Evolutionary conservation across 2,329 filamentous ascomycete species (phyloP), one percentile per base, ranked within the genome.

Genomic region (Colletotrichum spinosum): DNA sequence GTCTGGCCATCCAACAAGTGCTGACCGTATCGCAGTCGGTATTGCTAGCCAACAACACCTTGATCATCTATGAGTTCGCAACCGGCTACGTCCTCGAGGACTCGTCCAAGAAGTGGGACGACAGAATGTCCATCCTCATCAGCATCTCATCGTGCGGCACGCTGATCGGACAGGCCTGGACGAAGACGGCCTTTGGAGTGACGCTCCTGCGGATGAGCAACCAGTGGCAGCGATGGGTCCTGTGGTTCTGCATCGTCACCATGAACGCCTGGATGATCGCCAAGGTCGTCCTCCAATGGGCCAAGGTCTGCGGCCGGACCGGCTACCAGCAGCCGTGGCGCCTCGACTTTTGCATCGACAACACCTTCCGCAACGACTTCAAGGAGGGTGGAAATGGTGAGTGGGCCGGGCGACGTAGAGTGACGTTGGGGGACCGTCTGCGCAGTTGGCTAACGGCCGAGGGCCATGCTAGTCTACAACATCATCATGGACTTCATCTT

Each of bases 121-220:
- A 84, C 67, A 78, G 77, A 58, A 85, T 85, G 83, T 81, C 83
- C 69, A 84, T 85, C 13, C 68, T 86, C 60, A 84, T 85, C 76
- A 83, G 81, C 67, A 72, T 76, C 11, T 76, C 76, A 3, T 78
- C 77, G 2, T 78, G 75, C 67, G 75, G 76, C 39, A 78, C 75
- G 10, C 60, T 78, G 33, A 73, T 79, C 54, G 75, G 74, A 0
- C 77, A 79, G 66, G 72, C 77, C 6, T 72, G 67, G 68, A 76
- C 75, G 51, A 79, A 79, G 68, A 75, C 76, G n/a, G 77, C 77
- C 1, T 79, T 79, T 35, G 77, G 69, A 2, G 74, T 78, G 13
- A 79, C 77, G 4, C 57, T 79, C 6, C 68, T 80, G 13, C 70
- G 78, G 7, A 78, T 85, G 71, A 82, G 80, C 41, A 81, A 81